Base-by-base conservation (phyloP, 2,329 filamentous ascomycete genomes). In the Metarhizium humberi region DNA sequence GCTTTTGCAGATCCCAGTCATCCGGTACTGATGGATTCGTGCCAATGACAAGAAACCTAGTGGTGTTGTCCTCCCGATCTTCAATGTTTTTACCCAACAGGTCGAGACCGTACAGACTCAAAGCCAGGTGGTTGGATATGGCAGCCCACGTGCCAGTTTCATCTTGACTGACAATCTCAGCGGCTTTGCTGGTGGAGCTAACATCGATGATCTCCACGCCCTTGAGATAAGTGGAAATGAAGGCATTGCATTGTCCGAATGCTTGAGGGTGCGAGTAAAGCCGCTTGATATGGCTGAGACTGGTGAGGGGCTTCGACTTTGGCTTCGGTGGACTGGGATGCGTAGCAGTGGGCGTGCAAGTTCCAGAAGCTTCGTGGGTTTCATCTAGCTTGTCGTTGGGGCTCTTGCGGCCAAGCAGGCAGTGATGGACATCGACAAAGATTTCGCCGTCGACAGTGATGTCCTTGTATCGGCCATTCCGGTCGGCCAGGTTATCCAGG, bases 221-320 rank as follows among this genome's bases (percentile, higher is more conserved):
- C 62, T 84, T 85, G 58, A 96, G 80, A 63, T 88, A 76, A 32
- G 77, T 75, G 8, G 78, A 76, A 30, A 96, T 79, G 71, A 96
- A 96, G 8, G 67, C 71, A 48, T 85, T 84, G 71, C 92, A 96
- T 73, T 99, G 94, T 30, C 91, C 91, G 77, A 94, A 96, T 32
- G 91, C 94, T 72, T 99, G 94, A 10, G 92, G 92, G 71, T 99
- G 94, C 29, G 90, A 94, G 74, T 96, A 95, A 45, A 99, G 72
- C 64, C 86, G 86, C 62, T 78, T 81, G 64, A 97, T 79, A 62
- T 86, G 78, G 55, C 73, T 70, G 58, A 92, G 70, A 59, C 74
- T 72, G 52, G 67, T 63, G 43, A 79, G 63, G 3, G 84, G 82
- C 59, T 71, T 71, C 43, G 74, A 69, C 59, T 71, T 70, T 30